Evolutionary conservation across 805 yeast species (phyloP), one percentile per base, ranked within the genome.

Genomic region (Pichia nanzhaoensis): DNA sequence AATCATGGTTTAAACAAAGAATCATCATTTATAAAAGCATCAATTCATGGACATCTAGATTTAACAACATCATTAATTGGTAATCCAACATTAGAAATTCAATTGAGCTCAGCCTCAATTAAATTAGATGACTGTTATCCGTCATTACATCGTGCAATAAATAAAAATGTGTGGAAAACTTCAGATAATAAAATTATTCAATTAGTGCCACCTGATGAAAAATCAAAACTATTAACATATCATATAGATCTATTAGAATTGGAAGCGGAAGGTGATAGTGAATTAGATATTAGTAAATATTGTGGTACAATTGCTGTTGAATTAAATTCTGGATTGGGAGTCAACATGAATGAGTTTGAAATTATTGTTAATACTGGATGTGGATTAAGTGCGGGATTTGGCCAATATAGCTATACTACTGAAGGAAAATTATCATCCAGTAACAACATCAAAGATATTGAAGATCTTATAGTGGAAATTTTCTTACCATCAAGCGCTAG

Each of bases 141-240:
- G 28, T 67, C 79, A 13, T 77, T 87, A 51, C 96, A 91, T 60
- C 74, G 71, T 39, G 82, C 91, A 60, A 76, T 90, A 1, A 71
- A 80, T 38, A 52, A 72, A 1, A 71, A 68, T 10, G 63, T 64
- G 17, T 84, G 88, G 87, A 43, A 56, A 1, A 49, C 56, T 31
- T 56, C 55, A 5, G 35, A 38, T 9, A 73, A 74, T 1, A 80
- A 78, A 1, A 51, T 64, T 0, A 58, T 89, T 28, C 69, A 78
- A 16, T 87, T 91, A 56, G 72, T 84, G 17, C 99, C 98, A 5
- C 95, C 98, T 0, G 96, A 91, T 62, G 97, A 95, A 6, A 73
- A 68, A 47, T 77, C 78, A 34, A 68, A 71, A 3, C 58, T 90
- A 19, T 74, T 82, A 73, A 63, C 75, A 9, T 90, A 90, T 61